Percentiles rank a stretch among this genome's conserved stretches.
phyloP scores from a whole-genome alignment of 257 asterid species.

The Ophiorrhiza pumila region DNA sequence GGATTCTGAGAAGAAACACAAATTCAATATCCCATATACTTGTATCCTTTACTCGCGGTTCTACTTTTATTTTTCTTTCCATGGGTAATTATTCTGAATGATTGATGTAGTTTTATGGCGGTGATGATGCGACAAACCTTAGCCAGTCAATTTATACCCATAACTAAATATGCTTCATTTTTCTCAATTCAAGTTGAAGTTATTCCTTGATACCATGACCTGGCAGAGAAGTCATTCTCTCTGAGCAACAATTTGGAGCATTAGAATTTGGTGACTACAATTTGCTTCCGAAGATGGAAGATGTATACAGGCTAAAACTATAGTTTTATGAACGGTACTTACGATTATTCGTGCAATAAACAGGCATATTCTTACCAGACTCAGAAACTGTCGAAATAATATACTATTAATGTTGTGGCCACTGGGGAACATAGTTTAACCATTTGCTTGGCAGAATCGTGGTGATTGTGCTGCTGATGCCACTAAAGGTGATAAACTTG shows the following conservation, averaged over 20 bases:
- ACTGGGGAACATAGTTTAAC: neutral
- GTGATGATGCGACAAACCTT: neutral
- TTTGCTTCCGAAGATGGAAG: neutral
- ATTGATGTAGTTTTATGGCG: too few relatives aligned
- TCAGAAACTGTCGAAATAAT: neutral
- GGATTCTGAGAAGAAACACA: neutral
- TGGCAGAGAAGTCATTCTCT: neutral
- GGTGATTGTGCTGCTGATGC: conserved; percentile 5
- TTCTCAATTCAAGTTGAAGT: conserved; percentile 1
- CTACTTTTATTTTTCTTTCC: neutral
- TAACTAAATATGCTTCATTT: neutral
- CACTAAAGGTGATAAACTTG: conserved; percentile 6
- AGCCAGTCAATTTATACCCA: neutral
- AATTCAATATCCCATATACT: neutral
- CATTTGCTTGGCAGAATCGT: conserved; percentile 3
- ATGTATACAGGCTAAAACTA: neutral
- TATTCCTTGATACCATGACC: neutral
- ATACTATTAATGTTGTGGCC: conserved; percentile 3
- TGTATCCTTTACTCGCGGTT: too few relatives aligned
- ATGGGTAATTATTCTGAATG: neutral
- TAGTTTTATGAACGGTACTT: neutral
- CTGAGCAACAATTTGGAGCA: neutral
- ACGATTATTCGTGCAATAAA: neutral
- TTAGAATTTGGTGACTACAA: neutral
- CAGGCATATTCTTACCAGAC: neutral